These are phyloP conservation scores for Trypanosoma vivax DNA, from an alignment of 208 protist species.

Conservation along the genomic window DNA sequence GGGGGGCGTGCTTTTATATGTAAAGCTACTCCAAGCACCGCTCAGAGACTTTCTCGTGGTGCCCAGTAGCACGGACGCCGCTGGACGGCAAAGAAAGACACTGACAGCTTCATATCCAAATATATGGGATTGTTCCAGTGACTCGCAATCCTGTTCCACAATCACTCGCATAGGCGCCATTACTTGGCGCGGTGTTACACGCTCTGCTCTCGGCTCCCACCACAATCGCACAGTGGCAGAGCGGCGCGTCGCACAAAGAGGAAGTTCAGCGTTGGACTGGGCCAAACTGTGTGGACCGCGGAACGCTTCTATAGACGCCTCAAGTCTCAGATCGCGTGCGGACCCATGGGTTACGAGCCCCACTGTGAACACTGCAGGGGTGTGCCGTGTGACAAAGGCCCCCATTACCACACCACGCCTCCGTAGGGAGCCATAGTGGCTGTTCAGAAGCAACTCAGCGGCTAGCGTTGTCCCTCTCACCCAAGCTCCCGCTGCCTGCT, in stretches of 20 bases:
- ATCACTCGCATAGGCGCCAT: constrained; percentile 47
- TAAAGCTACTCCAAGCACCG: not conserved
- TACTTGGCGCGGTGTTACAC: constrained; percentile 32
- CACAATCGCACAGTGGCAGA: constrained; percentile 32
- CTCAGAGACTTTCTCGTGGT: constrained; percentile 15
- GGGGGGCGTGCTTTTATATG: no score
- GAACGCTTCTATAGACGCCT: constrained; percentile 19
- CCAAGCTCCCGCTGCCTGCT: constrained; percentile 22
- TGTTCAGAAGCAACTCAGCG: constrained; percentile 11
- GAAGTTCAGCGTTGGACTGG: constrained; percentile 18
- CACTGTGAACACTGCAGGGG: constrained; percentile 19
- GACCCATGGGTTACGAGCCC: constrained; percentile 37
- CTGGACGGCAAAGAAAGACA: constrained; percentile 44
- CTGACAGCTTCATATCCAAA: constrained; percentile 31
- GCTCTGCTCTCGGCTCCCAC: constrained; percentile 43
- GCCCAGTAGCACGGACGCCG: constrained; percentile 29
- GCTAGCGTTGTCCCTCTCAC: constrained; percentile 11
- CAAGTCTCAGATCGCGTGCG: constrained; percentile 6
- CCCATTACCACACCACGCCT: constrained; percentile 18
- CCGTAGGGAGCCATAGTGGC: not conserved
- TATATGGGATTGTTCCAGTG: constrained; percentile 16
- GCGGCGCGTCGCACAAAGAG: constrained; percentile 43
- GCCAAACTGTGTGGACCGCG: constrained; percentile 8
- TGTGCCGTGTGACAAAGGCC: constrained; percentile 32
- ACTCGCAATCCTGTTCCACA: constrained; percentile 24